Evolutionary conservation across 345 rosid genomes (phyloP).

Genomic region (Erucastrum elatum): DNA sequence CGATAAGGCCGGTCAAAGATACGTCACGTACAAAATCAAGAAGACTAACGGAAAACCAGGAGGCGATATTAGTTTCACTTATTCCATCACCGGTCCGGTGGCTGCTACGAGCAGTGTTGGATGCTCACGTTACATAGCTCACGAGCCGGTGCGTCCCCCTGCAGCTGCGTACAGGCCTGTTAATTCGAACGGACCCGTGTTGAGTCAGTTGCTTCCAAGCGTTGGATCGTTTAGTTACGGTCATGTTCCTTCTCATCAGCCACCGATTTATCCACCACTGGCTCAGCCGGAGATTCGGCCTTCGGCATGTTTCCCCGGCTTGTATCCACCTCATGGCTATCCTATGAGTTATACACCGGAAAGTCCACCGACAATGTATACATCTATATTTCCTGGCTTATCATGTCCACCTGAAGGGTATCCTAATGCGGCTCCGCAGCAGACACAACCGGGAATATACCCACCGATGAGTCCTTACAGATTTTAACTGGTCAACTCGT

Average conservation of each 20-base stretch:
- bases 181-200: slow-evolving; percentile 16
- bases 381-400: slow-evolving; percentile 25
- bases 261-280: slow-evolving; percentile 16
- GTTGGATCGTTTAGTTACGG: slow-evolving; percentile 33
- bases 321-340: slow-evolving; percentile 27
- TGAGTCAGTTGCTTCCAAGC: slow-evolving; percentile 39
- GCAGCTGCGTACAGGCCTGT: background rate
- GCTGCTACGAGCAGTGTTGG: background rate
- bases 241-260: slow-evolving; percentile 21
- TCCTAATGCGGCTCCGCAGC: slow-evolving; percentile 24
- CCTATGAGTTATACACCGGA: slow-evolving; percentile 13
- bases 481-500: slow-evolving; percentile 23
- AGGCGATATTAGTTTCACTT: slow-evolving; percentile 35
- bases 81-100: slow-evolving; percentile 14
- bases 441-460: slow-evolving; percentile 23
- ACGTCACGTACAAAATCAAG: slow-evolving; percentile 31
- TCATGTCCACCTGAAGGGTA: slow-evolving; percentile 34
- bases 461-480: slow-evolving; percentile 34
- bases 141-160: slow-evolving; percentile 4
- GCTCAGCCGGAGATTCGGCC: slow-evolving; percentile 18
- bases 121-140: slow-evolving; percentile 17
- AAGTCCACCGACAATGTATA: slow-evolving; percentile 7
- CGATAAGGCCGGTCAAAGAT: slow-evolving; percentile 37
- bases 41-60: slow-evolving; percentile 22
- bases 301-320: slow-evolving; percentile 13